phyloP scores from a whole-genome alignment of 805 yeast species.

The Gaillardinia entomophila region DNA sequence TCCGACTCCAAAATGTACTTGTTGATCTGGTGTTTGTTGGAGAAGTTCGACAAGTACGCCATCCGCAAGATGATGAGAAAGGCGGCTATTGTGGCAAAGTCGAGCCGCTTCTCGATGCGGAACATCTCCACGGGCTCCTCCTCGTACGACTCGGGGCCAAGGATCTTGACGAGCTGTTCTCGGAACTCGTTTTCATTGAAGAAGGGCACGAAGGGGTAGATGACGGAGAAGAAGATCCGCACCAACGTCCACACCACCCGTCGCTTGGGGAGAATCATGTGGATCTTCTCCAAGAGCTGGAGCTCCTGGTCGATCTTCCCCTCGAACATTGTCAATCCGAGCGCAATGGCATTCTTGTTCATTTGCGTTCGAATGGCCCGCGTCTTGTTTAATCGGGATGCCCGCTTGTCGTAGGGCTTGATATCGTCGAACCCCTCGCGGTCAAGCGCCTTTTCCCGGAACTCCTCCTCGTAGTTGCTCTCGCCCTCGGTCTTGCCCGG shows the following conservation, averaged over 20 bases:
- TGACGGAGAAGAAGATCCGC: constrained; percentile 8
- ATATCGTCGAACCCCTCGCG: constrained; percentile 19
- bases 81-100: constrained; percentile 9
- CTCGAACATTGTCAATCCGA: constrained; percentile 31
- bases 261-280: constrained; percentile 11
- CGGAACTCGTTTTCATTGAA: constrained; percentile 15
- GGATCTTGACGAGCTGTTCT: constrained; percentile 8
- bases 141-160: constrained; percentile 8
- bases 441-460: constrained; percentile 16
- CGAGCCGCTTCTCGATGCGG: constrained; percentile 4
- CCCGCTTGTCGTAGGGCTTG: constrained; percentile 9
- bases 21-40: constrained; percentile 7
- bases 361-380: constrained; percentile 6
- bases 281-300: constrained; percentile 11
- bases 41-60: constrained; percentile 9
- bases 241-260: constrained; percentile 10
- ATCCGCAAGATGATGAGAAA: constrained; percentile 9
- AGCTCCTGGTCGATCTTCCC: constrained; percentile 22
- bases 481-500: neutral
- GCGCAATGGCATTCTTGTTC: constrained; percentile 23
- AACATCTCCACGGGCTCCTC: constrained; percentile 5
- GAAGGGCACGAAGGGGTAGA: constrained; percentile 16
- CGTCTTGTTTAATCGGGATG: neutral
- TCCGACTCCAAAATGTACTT: constrained; percentile 3
- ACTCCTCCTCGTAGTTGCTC: neutral